phyloP scores from a whole-genome alignment of 305 asterid species.

The Fraxinus nigra region DNA sequence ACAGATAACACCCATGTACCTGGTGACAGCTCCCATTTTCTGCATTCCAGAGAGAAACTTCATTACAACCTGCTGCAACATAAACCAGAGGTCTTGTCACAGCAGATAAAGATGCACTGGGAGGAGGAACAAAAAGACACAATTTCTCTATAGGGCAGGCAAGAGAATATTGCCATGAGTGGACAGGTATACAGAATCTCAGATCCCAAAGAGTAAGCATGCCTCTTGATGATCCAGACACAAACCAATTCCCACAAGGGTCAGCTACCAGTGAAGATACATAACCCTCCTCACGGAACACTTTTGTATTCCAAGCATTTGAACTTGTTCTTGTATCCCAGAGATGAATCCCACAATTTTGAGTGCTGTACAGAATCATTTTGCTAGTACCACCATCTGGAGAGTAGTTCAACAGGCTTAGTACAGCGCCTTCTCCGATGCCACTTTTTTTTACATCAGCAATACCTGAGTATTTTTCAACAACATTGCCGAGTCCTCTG shows the following conservation, averaged over 20 bases:
- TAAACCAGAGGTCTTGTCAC: slow-evolving; percentile 91
- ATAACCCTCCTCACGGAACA: slow-evolving; percentile 85
- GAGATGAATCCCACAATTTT: slow-evolving; percentile 83
- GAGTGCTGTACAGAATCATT: slow-evolving; percentile 82
- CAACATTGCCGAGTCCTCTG: slow-evolving; percentile 92
- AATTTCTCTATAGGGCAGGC: slow-evolving; percentile 83
- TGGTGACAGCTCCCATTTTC: slow-evolving; percentile 99
- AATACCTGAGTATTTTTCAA: slow-evolving; percentile 91
- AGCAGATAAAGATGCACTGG: slow-evolving; percentile 71
- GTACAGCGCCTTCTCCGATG: slow-evolving; percentile 79
- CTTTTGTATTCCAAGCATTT: slow-evolving; percentile 79
- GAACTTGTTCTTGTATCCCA: slow-evolving; percentile 84
- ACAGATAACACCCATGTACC: slow-evolving; percentile 39
- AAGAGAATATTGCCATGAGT: slow-evolving; percentile 86
- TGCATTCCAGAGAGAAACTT: slow-evolving; percentile 98
- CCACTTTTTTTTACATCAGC: slow-evolving; percentile 70
- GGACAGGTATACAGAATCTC: slow-evolving; percentile 94
- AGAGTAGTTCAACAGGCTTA: slow-evolving; percentile 81
- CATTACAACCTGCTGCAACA: slow-evolving; percentile 97
- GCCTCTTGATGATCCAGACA: slow-evolving; percentile 96
- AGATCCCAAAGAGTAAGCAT: slow-evolving; percentile 97
- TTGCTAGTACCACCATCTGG: slow-evolving; percentile 66
- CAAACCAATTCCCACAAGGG: slow-evolving; percentile 98
- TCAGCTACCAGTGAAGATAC: slow-evolving; percentile 81
- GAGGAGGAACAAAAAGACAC: slow-evolving; percentile 93